Evolutionary conservation across 2,329 filamentous ascomycete genomes (phyloP).

Genomic region (Alternaria gansuensis): DNA sequence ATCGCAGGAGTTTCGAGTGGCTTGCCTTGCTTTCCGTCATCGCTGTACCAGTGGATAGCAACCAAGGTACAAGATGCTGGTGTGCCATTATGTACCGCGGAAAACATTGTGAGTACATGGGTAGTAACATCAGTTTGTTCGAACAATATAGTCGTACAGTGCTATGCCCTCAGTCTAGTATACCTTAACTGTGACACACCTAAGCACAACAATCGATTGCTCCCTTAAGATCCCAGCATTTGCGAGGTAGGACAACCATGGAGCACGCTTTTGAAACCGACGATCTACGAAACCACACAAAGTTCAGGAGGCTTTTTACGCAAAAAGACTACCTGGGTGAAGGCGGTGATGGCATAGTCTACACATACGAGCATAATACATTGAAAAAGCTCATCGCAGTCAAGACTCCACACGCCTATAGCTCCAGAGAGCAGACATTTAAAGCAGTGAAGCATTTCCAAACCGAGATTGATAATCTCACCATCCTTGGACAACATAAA

Average conservation of each 20-base stretch:
- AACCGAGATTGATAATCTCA: slow-evolving; percentile 7
- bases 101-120: background rate
- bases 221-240: background rate
- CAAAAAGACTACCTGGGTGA: slow-evolving; percentile 4
- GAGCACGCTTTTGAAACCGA: background rate
- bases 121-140: background rate
- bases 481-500: slow-evolving; percentile 13
- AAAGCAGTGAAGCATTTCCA: background rate
- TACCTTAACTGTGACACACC: background rate
- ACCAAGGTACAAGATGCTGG: background rate
- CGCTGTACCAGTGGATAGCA: background rate
- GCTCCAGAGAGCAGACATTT: background rate
- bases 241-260: background rate
- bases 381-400: slow-evolving; percentile 9
- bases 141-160: background rate
- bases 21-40: background rate
- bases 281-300: background rate
- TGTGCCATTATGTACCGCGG: background rate
- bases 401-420: background rate
- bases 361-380: slow-evolving; percentile 9
- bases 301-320: background rate
- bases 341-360: slow-evolving; percentile 24
- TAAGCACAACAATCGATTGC: background rate
- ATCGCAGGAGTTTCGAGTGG: background rate
- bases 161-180: background rate